Evolutionary conservation across 73 alveolate genomes (phyloP).

Genomic region (Paramecium sonneborni): DNA sequence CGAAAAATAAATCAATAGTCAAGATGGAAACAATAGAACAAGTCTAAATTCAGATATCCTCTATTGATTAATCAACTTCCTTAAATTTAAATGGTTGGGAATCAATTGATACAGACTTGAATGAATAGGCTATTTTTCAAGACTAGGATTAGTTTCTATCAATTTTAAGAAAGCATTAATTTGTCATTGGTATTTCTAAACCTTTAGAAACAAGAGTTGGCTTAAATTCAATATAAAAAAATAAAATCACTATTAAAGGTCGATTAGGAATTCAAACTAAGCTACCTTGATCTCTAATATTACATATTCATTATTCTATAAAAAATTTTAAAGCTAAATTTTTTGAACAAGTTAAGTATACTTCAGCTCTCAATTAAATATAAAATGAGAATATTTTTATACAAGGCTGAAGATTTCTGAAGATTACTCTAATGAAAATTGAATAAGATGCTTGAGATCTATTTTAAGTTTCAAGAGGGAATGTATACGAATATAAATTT

Average conservation of each 20-base stretch:
- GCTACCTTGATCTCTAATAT: neutral
- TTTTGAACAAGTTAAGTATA: too few relatives aligned
- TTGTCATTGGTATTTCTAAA: neutral
- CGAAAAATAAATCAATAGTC: neutral
- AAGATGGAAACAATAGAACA: neutral
- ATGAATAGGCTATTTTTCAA: neutral
- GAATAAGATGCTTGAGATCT: too few relatives aligned
- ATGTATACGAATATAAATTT: too few relatives aligned
- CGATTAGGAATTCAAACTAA: neutral
- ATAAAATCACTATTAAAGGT: neutral
- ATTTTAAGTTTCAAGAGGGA: too few relatives aligned
- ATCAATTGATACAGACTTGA: neutral
- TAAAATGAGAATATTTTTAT: too few relatives aligned
- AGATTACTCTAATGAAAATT: too few relatives aligned
- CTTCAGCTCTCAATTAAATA: too few relatives aligned
- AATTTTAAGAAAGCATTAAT: neutral
- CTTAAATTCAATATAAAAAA: neutral
- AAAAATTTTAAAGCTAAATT: too few relatives aligned
- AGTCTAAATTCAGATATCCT: neutral
- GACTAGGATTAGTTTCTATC: neutral
- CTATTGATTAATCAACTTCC: neutral
- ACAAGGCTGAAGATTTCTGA: too few relatives aligned
- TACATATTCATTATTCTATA: neutral
- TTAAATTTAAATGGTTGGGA: neutral
- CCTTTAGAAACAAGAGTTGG: neutral